A percentile compares a stretch with the other conserved stretches of the same genome.
Evolutionary conservation across 1,284 basidiomycete species (phyloP).

Genomic region (Ceratobasidium sp.): DNA sequence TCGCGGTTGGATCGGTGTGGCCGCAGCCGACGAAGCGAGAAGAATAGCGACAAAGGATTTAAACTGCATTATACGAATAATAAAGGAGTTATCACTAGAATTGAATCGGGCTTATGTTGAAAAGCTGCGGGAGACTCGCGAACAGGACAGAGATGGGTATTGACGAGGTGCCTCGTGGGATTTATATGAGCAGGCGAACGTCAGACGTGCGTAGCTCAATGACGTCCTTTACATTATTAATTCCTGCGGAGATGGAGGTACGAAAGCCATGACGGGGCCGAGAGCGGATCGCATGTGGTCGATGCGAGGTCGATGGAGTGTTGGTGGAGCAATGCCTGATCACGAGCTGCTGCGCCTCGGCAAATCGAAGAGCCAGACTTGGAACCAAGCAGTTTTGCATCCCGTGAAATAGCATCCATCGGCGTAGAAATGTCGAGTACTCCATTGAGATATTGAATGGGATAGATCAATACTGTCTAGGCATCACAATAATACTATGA

Average conservation of each 20-base stretch:
- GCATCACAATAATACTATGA: background rate
- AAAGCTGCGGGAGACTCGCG: background rate
- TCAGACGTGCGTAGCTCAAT: background rate
- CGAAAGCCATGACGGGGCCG: slow-evolving; percentile 3
- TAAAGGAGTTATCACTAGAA: background rate
- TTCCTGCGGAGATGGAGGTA: background rate
- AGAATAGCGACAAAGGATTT: slow-evolving; percentile 16
- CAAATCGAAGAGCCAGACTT: background rate
- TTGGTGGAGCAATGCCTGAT: background rate
- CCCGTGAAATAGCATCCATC: background rate
- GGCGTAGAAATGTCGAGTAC: too few species aligned
- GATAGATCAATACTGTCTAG: background rate
- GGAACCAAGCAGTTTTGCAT: too few species aligned
- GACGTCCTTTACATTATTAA: background rate
- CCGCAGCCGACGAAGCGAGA: slow-evolving; percentile 10
- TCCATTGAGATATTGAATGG: background rate
- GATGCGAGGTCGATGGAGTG: too few species aligned
- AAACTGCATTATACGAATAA: slow-evolving; percentile 25
- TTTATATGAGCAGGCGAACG: background rate
- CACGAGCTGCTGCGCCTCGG: slow-evolving; percentile 1
- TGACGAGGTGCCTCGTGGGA: background rate
- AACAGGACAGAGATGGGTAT: background rate
- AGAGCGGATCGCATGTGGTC: background rate
- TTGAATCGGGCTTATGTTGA: background rate
- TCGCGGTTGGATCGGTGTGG: slow-evolving; percentile 17